Base-by-base conservation (phyloP, 495 filamentous ascomycete species). In the Parathielavia appendiculata region DNA sequence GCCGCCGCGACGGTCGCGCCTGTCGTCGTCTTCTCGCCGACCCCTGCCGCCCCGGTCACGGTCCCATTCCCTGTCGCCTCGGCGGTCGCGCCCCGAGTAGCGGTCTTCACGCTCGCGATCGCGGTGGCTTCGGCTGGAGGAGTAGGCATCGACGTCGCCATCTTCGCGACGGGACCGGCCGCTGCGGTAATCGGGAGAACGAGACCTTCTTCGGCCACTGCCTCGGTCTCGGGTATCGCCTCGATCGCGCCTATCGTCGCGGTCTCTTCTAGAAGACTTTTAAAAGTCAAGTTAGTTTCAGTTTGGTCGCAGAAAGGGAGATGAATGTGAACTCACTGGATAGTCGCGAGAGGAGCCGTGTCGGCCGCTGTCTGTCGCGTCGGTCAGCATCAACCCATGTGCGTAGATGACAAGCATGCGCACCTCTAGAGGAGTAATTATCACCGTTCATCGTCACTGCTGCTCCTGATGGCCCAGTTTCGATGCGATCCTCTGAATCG, bases 41-140 rank as follows among this genome's bases (percentile, higher is more conserved):
- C 54, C 30, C 59, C 67, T 54, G 41, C 48, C 78, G 35, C 85
- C 84, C 56, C 67, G 8, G 35, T 38, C 35, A 23, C 58, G 71
- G 64, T 14, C 57, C 36, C 57, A 22, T n/a, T 60, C 57, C 12
- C 51, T 44, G 40, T 64, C 71, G 35, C 73, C 17, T 8, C 17
- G 67, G 43, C 81, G 71, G 39, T 86, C 82, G 44, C 86, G 81
- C 26, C 81, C 82, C 17, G 84, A 82, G 67, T 95, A 95, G 63
- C 90, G 81, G 55, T 95, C 91, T 68, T 96, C 91, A 45, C 91
- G 86, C 77, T 96, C 91, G 38, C 91, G 81, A 66, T 92, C 91
- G 71, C 91, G 82, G 72, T 93, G 92, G 75, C 87, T 90, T 51
- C 91, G 85, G 69, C 90, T 95, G 9, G 88, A 88, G 10, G 90